Percentiles rank a stretch among this genome's conserved stretches.
phyloP scores from a whole-genome alignment of 495 filamentous ascomycete genomes.

The Penicillium antarcticum region DNA sequence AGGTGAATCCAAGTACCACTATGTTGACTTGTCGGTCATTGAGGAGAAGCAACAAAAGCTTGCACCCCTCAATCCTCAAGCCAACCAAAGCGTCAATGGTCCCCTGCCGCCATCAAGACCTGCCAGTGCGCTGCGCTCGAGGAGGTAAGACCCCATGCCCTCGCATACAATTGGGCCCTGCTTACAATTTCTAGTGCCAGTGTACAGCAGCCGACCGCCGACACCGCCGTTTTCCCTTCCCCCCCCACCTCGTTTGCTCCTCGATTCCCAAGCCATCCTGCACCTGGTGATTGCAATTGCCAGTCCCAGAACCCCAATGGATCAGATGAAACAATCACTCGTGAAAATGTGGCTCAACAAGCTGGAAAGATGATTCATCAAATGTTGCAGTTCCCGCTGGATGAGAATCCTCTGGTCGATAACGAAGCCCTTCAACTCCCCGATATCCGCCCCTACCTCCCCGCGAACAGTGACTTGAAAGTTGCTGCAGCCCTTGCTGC shows the following conservation, averaged over 20 bases:
- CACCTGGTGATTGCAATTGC: conserved; percentile 29
- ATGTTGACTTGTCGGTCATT: conserved; percentile 77
- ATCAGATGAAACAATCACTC: conserved; percentile 28
- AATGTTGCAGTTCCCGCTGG: conserved; percentile 61
- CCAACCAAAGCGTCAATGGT: conserved; percentile 17
- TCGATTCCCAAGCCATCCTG: conserved; percentile 22
- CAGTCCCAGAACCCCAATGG: conserved; percentile 15
- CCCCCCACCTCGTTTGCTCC: conserved; percentile 46
- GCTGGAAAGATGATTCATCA: conserved; percentile 58
- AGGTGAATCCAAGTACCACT: conserved; percentile 98
- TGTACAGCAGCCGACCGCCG: conserved; percentile 52
- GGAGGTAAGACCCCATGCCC: conserved; percentile 27
- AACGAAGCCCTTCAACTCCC: conserved; percentile 74
- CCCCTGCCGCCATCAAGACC: conserved; percentile 17
- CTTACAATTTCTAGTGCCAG: conserved; percentile 29
- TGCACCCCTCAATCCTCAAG: conserved; percentile 23
- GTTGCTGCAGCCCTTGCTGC: conserved; percentile 76
- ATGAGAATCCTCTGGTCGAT: conserved; percentile 49
- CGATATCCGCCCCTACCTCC: conserved; percentile 71
- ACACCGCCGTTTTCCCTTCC: conserved; percentile 68
- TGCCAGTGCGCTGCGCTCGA: conserved; percentile 28
- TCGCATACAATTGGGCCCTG: conserved; percentile 1
- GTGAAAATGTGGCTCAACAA: conserved; percentile 42
- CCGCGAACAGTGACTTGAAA: conserved; percentile 71
- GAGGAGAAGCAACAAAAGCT: conserved; percentile 47